A percentile compares a stretch with the other conserved stretches of the same genome.
Evolutionary conservation across 1,139 yeast species (phyloP).

Genomic region (Geotrichum reessii): DNA sequence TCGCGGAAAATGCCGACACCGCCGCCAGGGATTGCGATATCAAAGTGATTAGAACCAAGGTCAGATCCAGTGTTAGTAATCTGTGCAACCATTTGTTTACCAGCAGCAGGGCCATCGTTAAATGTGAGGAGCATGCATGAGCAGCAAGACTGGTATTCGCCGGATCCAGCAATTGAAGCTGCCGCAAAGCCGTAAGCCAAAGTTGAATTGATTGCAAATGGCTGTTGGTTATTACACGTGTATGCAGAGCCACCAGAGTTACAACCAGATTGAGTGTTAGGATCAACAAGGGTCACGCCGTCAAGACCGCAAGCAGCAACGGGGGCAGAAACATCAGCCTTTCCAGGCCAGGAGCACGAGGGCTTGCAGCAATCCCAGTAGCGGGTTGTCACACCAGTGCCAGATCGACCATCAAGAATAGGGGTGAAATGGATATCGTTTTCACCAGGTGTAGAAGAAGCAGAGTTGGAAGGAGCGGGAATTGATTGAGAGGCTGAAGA

Average conservation of each 20-base stretch:
- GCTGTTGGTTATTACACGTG: too few relatives aligned
- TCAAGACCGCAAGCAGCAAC: conserved; percentile 20
- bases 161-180: conserved; percentile 19
- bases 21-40: conserved; percentile 22
- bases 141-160: conserved; percentile 19
- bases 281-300: conserved; percentile 17
- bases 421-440: conserved; percentile 1
- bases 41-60: conserved; percentile 19
- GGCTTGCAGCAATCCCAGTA: conserved; percentile 25
- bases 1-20: conserved; percentile 20
- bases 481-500: not conserved
- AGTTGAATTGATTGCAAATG: conserved; percentile 18
- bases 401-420: conserved; percentile 19
- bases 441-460: not conserved
- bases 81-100: conserved; percentile 22
- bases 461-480: not conserved
- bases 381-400: conserved; percentile 21
- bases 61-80: conserved; percentile 23
- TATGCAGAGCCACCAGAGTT: too few relatives aligned
- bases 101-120: conserved; percentile 14
- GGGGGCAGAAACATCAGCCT: conserved; percentile 18
- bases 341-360: conserved; percentile 22
- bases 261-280: conserved; percentile 20
- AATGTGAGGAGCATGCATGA: conserved; percentile 19
- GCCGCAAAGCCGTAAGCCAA: conserved; percentile 23